These are phyloP conservation scores for Neofusicoccum umdonicola DNA, from an alignment of 2,329 filamentous ascomycete genomes.

Conservation along the genomic window DNA sequence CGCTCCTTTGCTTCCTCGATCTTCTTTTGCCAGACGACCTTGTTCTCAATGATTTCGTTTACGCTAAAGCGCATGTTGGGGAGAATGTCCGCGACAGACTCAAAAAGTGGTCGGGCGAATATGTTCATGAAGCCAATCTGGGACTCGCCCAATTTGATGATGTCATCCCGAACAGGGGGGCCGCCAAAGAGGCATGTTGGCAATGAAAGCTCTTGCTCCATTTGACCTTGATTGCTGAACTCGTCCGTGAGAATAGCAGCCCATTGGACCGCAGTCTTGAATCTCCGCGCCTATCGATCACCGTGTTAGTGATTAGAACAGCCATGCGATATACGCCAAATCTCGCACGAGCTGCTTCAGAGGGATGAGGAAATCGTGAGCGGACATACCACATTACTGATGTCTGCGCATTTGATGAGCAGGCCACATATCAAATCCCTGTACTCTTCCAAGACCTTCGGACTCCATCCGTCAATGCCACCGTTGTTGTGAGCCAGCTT, in stretches of 20 bases:
- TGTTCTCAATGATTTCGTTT: conserved; percentile 76
- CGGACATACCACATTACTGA: conserved; percentile 87
- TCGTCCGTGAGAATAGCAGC: conserved; percentile 93
- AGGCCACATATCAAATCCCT: conserved; percentile 82
- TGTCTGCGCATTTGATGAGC: conserved; percentile 96
- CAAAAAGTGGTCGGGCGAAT: conserved; percentile 89
- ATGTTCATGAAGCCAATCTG: conserved; percentile 97
- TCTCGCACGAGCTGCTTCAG: background rate
- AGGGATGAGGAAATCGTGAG: background rate
- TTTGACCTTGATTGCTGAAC: conserved; percentile 86
- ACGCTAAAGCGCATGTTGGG: conserved; percentile 82
- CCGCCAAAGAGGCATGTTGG: conserved; percentile 79
- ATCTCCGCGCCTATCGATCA: conserved; percentile 69
- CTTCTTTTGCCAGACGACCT: conserved; percentile 66
- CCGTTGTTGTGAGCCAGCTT: conserved; percentile 67
- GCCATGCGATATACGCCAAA: background rate
- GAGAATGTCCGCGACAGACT: conserved; percentile 80
- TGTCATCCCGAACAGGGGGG: conserved; percentile 77
- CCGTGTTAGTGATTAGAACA: conserved; percentile 20
- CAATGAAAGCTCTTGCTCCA: conserved; percentile 86
- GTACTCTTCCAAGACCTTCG: conserved; percentile 71
- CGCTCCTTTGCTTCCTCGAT: conserved; percentile 60
- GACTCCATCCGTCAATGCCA: conserved; percentile 69
- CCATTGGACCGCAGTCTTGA: conserved; percentile 81
- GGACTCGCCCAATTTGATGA: conserved; percentile 76